Percentiles rank a stretch among this genome's conserved stretches.
These are phyloP conservation scores for Aspergillus asperescens DNA, from an alignment of 495 filamentous ascomycete species.

Conservation along the genomic window DNA sequence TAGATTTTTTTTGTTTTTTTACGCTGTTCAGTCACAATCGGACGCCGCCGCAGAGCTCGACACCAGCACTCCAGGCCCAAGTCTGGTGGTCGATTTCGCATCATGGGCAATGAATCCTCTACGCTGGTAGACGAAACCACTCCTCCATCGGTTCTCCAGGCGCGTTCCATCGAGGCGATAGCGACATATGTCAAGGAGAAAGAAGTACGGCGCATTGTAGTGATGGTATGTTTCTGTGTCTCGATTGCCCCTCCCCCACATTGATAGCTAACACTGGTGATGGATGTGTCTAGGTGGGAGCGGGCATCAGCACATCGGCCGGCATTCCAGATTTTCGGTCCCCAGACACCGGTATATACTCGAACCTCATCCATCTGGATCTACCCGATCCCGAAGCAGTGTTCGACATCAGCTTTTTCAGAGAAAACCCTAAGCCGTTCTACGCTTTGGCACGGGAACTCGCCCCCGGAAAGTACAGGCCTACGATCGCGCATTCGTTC, in stretches of 20 bases:
- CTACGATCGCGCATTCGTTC: constrained; percentile 79
- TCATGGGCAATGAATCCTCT: constrained; percentile 70
- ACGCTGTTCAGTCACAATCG: constrained; percentile 24
- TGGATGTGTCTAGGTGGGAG: constrained; percentile 42
- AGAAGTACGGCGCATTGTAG: constrained; percentile 62
- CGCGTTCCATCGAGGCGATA: constrained; percentile 63
- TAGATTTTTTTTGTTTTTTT: background rate
- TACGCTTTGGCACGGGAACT: constrained; percentile 87
- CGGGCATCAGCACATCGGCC: constrained; percentile 67
- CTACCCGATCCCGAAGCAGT: constrained; percentile 71
- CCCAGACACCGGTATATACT: constrained; percentile 79
- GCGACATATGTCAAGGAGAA: constrained; percentile 71
- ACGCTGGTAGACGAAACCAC: constrained; percentile 56
- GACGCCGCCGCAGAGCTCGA: constrained; percentile 31
- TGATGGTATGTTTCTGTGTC: constrained; percentile 53
- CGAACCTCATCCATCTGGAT: constrained; percentile 77
- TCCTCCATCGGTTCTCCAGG: constrained; percentile 57
- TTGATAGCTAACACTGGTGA: background rate
- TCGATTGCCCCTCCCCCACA: constrained; percentile 1
- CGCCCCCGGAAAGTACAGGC: constrained; percentile 85
- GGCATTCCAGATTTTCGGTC: constrained; percentile 87
- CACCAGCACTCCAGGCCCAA: constrained; percentile 22
- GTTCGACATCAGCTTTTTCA: constrained; percentile 87
- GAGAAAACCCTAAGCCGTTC: constrained; percentile 78
- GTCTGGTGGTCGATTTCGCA: constrained; percentile 22